These are phyloP conservation scores for Glarea lozoyensis DNA, from an alignment of 495 filamentous ascomycete species.

Conservation along the genomic window DNA sequence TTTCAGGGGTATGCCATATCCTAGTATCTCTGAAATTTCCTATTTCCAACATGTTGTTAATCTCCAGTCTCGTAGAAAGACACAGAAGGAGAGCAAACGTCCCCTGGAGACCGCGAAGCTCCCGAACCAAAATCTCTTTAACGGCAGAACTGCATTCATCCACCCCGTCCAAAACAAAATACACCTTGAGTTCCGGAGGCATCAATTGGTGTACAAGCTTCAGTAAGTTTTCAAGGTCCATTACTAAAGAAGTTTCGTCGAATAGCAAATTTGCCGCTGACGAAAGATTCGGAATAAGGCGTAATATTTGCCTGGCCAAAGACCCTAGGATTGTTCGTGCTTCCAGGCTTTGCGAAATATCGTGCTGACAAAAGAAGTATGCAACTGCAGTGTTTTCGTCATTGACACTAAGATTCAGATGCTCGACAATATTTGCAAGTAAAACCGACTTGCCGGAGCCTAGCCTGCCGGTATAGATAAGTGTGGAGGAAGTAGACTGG, in stretches of 20 bases:
- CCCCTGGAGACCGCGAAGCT: no score
- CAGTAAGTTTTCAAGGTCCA: slow-evolving; percentile 19
- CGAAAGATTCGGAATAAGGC: slow-evolving; percentile 12
- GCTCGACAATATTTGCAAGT: slow-evolving; percentile 34
- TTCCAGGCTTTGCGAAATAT: slow-evolving; percentile 29
- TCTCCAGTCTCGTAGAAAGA: slow-evolving; percentile 24
- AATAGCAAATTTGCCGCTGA: slow-evolving; percentile 14
- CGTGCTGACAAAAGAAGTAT: slow-evolving; percentile 37
- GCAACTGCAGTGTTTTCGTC: slow-evolving; percentile 18
- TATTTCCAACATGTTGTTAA: slow-evolving; percentile 15
- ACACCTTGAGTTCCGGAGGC: slow-evolving; percentile 17
- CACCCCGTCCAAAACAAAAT: slow-evolving; percentile 30
- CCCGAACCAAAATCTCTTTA: no score
- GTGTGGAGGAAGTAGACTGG: slow-evolving; percentile 18
- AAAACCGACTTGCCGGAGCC: slow-evolving; percentile 35
- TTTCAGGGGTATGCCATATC: slow-evolving; percentile 24
- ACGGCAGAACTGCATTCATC: slow-evolving; percentile 34
- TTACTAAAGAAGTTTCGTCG: slow-evolving; percentile 11
- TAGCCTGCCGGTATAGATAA: slow-evolving; percentile 31
- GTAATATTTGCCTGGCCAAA: slow-evolving; percentile 30
- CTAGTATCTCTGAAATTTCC: slow-evolving; percentile 12
- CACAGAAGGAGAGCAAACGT: no score
- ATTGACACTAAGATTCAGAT: slow-evolving; percentile 25
- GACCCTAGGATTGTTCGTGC: slow-evolving; percentile 30
- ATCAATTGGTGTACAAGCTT: slow-evolving; percentile 14